A percentile compares a stretch with the other conserved stretches of the same genome.
These are phyloP conservation scores for Melampsora larici-populina DNA, from an alignment of 1,284 basidiomycete genomes.

Conservation along the genomic window DNA sequence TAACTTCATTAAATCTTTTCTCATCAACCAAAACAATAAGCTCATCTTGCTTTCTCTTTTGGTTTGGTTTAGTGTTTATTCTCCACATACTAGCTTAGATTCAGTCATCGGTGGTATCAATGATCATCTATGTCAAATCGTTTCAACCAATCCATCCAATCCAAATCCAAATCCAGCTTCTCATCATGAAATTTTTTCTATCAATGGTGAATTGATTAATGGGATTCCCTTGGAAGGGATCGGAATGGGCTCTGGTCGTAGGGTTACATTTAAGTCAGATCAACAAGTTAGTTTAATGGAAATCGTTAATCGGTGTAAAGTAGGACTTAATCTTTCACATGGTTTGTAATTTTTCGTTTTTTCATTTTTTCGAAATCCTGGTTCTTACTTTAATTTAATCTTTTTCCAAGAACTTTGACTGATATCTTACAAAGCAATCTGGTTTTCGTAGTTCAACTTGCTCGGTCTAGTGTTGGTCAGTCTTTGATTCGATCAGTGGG, in stretches of 20 bases:
- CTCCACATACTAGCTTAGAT: constrained; percentile 39
- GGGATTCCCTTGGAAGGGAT: constrained; percentile 18
- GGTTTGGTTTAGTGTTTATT: constrained; percentile 17
- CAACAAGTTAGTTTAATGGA: constrained; percentile 19
- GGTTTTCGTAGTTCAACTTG: constrained; percentile 25
- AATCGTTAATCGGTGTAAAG: constrained; percentile 18
- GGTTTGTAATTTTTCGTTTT: too few relatives aligned
- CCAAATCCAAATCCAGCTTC: too few relatives aligned
- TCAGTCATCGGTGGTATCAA: constrained; percentile 35
- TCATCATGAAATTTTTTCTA: constrained; percentile 6
- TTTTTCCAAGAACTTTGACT: neutral
- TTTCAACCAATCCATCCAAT: neutral
- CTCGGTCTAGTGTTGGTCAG: constrained; percentile 13
- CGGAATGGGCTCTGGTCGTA: constrained; percentile 20
- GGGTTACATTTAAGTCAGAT: constrained; percentile 11
- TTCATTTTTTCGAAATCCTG: constrained; percentile 6
- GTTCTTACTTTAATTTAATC: neutral
- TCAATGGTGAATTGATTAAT: constrained; percentile 5
- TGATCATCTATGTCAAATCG: constrained; percentile 28
- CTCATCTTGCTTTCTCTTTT: neutral
- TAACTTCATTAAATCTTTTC: neutral
- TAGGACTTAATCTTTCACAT: too few relatives aligned
- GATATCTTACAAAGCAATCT: too few relatives aligned
- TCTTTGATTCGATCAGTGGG: constrained; percentile 22
- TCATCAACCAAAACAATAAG: neutral